Evolutionary conservation across 352 stramenopile species (phyloP), one percentile per base, ranked within the genome.

Genomic region (Phytophthora pseudosyringae): DNA sequence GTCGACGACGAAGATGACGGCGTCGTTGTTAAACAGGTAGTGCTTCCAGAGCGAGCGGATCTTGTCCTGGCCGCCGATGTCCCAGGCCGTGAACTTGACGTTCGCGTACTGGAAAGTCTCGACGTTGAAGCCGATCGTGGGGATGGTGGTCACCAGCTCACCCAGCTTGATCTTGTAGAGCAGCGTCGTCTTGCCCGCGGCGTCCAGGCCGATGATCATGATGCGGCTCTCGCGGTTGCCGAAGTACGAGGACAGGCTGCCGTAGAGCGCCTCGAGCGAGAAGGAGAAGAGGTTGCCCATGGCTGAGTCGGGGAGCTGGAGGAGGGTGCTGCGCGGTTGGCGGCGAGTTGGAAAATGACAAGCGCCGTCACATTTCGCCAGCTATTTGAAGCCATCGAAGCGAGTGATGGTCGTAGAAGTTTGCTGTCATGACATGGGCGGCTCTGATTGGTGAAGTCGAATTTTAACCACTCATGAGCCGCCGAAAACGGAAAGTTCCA

Each of bases 131-230:
- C 88, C 86, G 38, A 97, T 83, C n/a, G 91, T 97, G 15, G 86
- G 78, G 49, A 93, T 85, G 41, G 86, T 93, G 3, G 72, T 83
- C 21, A 95, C 58, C 5, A 79, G 18, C 47, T 93, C 81, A 10
- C 81, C 84, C 25, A 96, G 69, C 60, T 97, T 92, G 59, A 97
- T 81, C 54, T 87, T 83, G 78, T 97, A 93, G 9, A 98, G 86
- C 63, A 99, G 96, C 31, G 97, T 99, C 1, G 97, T 99, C 83
- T 99, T 99, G 72, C 96, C 96, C 18, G 95, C 97, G 21, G 90
- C 94, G 76, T 99, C 96, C 11, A 98, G 81, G 1, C 90, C 90
- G n/a, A 97, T 83, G 77, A 99, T 98, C 48, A 98, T 63, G 56
- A 85, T 78, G 69, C 75, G 75, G 21, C 69, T 78, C 39, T 81